Percentiles rank a stretch among this genome's conserved stretches.
These are phyloP conservation scores for Aureoboletus auriporus DNA, from an alignment of 768 basidiomycete genomes.

Conservation along the genomic window DNA sequence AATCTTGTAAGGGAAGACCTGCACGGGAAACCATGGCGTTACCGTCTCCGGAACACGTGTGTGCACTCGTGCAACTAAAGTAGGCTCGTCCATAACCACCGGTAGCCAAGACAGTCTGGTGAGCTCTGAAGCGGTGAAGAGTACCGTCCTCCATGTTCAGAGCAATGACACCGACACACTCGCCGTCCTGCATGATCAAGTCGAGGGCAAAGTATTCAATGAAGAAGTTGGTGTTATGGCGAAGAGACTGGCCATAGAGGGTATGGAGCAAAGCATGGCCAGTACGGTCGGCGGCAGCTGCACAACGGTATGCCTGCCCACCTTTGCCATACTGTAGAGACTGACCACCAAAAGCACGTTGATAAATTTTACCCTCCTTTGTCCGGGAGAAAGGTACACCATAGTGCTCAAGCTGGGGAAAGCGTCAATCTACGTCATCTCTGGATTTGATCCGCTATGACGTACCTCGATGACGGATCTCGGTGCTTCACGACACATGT, in stretches of 20 bases:
- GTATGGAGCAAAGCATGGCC: conserved; percentile 98
- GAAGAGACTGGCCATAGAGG: conserved; percentile 97
- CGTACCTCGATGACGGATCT: conserved; percentile 86
- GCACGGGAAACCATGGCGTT: conserved; percentile 98
- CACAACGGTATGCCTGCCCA: conserved; percentile 98
- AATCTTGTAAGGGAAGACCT: conserved; percentile 92
- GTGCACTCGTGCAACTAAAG: conserved; percentile 98
- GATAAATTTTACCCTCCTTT: conserved; percentile 98
- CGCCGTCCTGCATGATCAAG: conserved; percentile 96
- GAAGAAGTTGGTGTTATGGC: conserved; percentile 99
- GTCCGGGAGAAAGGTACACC: conserved; percentile 99
- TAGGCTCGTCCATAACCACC: conserved; percentile 98
- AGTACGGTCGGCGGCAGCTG: conserved; percentile 97
- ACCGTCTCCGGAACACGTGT: conserved; percentile 98
- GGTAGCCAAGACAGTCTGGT: conserved; percentile 97
- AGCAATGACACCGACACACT: conserved; percentile 98
- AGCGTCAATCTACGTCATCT: not conserved
- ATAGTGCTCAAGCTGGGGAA: conserved; percentile 86
- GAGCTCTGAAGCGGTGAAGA: conserved; percentile 94
- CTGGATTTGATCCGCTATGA: not conserved
- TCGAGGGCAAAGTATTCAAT: conserved; percentile 99
- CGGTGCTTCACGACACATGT: conserved; percentile 98
- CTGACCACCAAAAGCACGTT: conserved; percentile 98
- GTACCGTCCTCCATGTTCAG: conserved; percentile 99
- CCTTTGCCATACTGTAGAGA: conserved; percentile 96